phyloP scores from a whole-genome alignment of 805 yeast species.

The Candida parachauliodes region DNA sequence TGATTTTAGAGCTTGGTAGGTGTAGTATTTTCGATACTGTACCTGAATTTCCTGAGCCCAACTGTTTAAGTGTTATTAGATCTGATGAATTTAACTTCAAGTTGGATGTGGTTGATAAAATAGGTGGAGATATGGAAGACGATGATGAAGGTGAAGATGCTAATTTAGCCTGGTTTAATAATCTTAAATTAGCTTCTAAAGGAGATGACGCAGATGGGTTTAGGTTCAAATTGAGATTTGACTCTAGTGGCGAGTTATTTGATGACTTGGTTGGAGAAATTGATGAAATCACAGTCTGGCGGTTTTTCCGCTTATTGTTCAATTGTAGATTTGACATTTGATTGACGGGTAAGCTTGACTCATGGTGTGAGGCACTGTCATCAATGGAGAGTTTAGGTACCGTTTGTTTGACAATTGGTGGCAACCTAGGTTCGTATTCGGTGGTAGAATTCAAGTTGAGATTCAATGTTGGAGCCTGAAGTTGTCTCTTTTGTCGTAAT shows the following conservation, averaged over 20 bases:
- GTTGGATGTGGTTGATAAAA: constrained; percentile 28
- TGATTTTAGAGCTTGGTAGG: constrained; percentile 78
- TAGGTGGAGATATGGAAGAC: constrained; percentile 29
- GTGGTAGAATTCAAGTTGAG: constrained; percentile 7
- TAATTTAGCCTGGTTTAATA: constrained; percentile 8
- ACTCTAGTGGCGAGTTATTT: constrained; percentile 17
- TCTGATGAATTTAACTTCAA: constrained; percentile 48
- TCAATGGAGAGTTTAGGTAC: too few relatives aligned
- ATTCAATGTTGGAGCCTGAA: constrained; percentile 31
- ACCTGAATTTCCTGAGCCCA: constrained; percentile 95
- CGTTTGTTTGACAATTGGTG: constrained; percentile 10
- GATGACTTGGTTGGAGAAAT: constrained; percentile 39
- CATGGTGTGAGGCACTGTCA: too few relatives aligned
- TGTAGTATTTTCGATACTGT: constrained; percentile 86
- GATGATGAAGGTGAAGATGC: too few relatives aligned
- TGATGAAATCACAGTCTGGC: constrained; percentile 41
- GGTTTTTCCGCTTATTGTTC: constrained; percentile 15
- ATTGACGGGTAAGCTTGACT: constrained; percentile 16
- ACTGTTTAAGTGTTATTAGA: constrained; percentile 64
- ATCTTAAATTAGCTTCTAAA: constrained; percentile 8
- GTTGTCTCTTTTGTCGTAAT: constrained; percentile 19
- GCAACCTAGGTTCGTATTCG: neutral
- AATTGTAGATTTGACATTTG: constrained; percentile 26
- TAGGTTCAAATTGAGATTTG: too few relatives aligned
- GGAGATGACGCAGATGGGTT: too few relatives aligned